These are phyloP conservation scores for Backusella luteola DNA, from an alignment of 192 early-diverging fungal genomes.

Conservation along the genomic window DNA sequence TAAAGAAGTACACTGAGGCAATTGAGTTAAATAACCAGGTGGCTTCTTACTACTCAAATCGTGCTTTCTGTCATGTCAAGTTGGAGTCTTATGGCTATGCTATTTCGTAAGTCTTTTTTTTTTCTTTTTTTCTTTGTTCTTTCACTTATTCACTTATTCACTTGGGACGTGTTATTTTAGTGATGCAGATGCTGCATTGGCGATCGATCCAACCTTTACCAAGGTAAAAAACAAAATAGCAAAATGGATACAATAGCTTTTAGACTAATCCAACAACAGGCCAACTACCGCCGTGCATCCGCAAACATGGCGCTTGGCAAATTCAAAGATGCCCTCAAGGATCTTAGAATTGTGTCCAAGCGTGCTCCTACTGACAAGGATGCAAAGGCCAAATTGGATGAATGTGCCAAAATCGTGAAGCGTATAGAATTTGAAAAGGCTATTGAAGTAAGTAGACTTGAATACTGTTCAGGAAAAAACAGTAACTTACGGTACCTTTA, in stretches of 20 bases:
- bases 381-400: conserved; percentile 74
- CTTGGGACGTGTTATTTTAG: conserved; percentile 35
- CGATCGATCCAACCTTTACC: conserved; percentile 74
- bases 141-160: conserved; percentile 8
- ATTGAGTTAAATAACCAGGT: conserved; percentile 83
- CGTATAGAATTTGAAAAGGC: conserved; percentile 92
- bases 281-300: conserved; percentile 90
- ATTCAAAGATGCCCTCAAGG: conserved; percentile 79
- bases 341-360: conserved; percentile 72
- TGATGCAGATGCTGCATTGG: conserved; percentile 84
- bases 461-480: neutral
- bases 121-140: neutral
- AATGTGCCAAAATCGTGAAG: conserved; percentile 90
- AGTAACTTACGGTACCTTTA: neutral
- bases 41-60: conserved; percentile 88
- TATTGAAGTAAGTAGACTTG: conserved; percentile 56
- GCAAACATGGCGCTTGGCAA: conserved; percentile 85
- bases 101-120: conserved; percentile 41
- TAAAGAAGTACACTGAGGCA: conserved; percentile 87
- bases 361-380: conserved; percentile 77
- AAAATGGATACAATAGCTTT: neutral
- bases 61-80: conserved; percentile 85
- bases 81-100: conserved; percentile 87
- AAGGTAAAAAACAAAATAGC: conserved; percentile 47
- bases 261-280: conserved; percentile 36